Percentiles rank a stretch among this genome's conserved stretches.
Evolutionary conservation across 371 early-diverging fungal species (phyloP).

Genomic region (Thermomucor indicae-seudaticae): DNA sequence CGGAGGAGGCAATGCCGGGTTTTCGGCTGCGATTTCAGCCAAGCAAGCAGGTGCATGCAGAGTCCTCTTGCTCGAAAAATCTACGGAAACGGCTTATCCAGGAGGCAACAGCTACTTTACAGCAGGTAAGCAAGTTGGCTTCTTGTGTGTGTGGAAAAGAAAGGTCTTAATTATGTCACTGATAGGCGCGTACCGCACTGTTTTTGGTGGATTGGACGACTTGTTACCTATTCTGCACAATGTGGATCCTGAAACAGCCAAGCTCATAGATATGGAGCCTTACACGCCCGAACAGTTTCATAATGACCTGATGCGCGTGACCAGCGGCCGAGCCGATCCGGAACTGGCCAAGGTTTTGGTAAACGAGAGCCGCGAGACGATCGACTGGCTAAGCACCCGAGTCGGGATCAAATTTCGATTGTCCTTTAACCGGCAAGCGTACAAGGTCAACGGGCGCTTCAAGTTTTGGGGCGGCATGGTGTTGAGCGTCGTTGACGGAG

Average conservation of each 20-base stretch:
- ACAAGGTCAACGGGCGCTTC: conserved; percentile 15
- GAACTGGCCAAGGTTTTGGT: conserved; percentile 8
- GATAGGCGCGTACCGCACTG: conserved; percentile 15
- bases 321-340: conserved; percentile 12
- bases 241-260: conserved; percentile 8
- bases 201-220: conserved; percentile 13
- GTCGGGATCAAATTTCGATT: conserved; percentile 12
- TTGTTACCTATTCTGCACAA: conserved; percentile 11
- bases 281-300: conserved; percentile 11
- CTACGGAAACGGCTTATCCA: conserved; percentile 6
- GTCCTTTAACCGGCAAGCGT: conserved; percentile 17
- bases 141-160: neutral
- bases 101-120: conserved; percentile 18
- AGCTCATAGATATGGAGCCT: conserved; percentile 15
- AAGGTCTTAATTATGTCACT: neutral
- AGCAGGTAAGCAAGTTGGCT: conserved; percentile 4
- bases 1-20: conserved; percentile 17
- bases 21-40: conserved; percentile 14
- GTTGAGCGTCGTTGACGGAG: conserved; percentile 7
- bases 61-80: conserved; percentile 17
- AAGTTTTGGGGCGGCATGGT: conserved; percentile 21
- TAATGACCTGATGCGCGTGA: conserved; percentile 14
- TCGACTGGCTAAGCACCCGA: conserved; percentile 9
- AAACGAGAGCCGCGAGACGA: conserved; percentile 4
- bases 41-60: conserved; percentile 13